Evolutionary conservation across 192 early-diverging fungal genomes (phyloP), one percentile per base, ranked within the genome.

Genomic region (Mortierella hygrophila): DNA sequence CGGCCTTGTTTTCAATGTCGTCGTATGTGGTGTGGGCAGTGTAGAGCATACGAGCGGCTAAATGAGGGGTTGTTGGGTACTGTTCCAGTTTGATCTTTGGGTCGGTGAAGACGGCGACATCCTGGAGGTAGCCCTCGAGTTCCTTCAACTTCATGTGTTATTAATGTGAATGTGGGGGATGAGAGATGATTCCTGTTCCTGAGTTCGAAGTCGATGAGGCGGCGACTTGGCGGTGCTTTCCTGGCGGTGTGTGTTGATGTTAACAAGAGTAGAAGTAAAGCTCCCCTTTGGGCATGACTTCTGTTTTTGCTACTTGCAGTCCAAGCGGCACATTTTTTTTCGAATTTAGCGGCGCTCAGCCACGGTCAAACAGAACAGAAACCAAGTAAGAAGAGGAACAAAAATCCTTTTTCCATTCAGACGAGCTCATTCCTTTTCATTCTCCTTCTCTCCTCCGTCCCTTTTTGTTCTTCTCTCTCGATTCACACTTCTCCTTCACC

Each of bases 71-170:
- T 20, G 95, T 96, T 0, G 94, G 93, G 81, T 96, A 96, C 76
- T 96, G 95, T 82, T 96, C 95, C 57, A 94, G 90, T 75, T 94
- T 91, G 74, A 94, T 91, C 88, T 96, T 95, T 63, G 94, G 94
- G 23, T 92, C 86, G 11, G 88, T 90, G 83, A 96, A 96, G 52
- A 89, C 91, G 7, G 87, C 89, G 38, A 94, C 91, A 69, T 93
- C 91, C 81, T 93, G 91, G 23, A 95, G 90, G 44, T 91, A 87
- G 7, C 91, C 90, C 76, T 96, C 95, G 40, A 96, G 89, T 73
- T 94, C 92, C 83, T 95, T 95, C 60, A 95, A 90, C 76, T 93
- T 93, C 95, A 96, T 76, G 35, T 15, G 38, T 26, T 23, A 23
- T 21, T 35, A 26, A 29, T 37, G 20, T 42, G 70, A 26, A 29